A percentile compares a stretch with the other conserved stretches of the same genome.
phyloP scores from a whole-genome alignment of 208 protist species.

The Wallacemonas sp. region DNA sequence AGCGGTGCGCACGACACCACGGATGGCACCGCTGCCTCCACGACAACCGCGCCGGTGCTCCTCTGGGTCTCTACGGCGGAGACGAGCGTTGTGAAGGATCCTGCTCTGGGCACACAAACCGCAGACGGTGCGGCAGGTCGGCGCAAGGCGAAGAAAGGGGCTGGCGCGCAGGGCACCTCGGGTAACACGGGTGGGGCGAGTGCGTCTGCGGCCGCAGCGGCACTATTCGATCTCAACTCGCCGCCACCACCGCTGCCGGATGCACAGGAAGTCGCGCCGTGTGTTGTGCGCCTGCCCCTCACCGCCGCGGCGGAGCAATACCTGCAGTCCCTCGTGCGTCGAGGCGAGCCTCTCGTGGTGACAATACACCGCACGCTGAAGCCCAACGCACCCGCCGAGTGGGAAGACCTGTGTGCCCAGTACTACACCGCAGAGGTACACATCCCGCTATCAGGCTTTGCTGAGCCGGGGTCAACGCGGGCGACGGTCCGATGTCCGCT shows the following conservation, averaged over 20 bases:
- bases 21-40: neutral
- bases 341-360: slow-evolving; percentile 52
- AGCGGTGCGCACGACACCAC: neutral
- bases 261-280: slow-evolving; percentile 51
- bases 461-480: slow-evolving; percentile 64
- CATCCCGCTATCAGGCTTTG: slow-evolving; percentile 43
- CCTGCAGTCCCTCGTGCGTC: slow-evolving; percentile 49
- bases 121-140: slow-evolving; percentile 20
- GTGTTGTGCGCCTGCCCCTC: slow-evolving; percentile 77
- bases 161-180: slow-evolving; percentile 1
- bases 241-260: slow-evolving; percentile 42
- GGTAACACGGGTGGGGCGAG: neutral
- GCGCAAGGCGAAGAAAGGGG: slow-evolving; percentile 27
- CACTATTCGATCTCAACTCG: slow-evolving; percentile 1
- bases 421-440: slow-evolving; percentile 68
- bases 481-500: slow-evolving; percentile 17
- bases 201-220: neutral
- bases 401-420: slow-evolving; percentile 79
- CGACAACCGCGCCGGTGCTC: slow-evolving; percentile 17
- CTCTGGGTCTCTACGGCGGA: slow-evolving; percentile 32
- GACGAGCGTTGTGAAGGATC: slow-evolving; percentile 14
- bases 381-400: slow-evolving; percentile 63
- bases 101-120: neutral
- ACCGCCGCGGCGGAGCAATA: slow-evolving; percentile 40
- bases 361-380: slow-evolving; percentile 63